Percentiles rank a stretch among this genome's conserved stretches.
These are phyloP conservation scores for Ambrosia trifida DNA, from an alignment of 129 eudicot species.

Conservation along the genomic window DNA sequence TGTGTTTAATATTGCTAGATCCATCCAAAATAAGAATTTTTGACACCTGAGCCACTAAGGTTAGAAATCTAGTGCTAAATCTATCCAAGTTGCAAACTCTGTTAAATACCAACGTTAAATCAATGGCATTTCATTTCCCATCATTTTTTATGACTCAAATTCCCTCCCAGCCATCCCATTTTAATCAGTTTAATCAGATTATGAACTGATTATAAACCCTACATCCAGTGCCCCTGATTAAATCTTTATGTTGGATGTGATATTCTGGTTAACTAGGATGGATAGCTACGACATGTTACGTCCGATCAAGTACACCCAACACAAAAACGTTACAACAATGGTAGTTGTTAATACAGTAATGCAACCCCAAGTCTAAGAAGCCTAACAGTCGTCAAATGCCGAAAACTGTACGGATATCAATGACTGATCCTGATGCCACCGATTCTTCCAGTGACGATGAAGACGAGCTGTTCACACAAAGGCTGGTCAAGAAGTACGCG, in stretches of 20 bases:
- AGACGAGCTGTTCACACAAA: conserved; percentile 54
- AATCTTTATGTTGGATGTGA: conserved; percentile 18
- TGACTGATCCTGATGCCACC: conserved; percentile 86
- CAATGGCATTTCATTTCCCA: no score
- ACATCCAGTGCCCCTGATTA: no score
- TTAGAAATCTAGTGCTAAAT: no score
- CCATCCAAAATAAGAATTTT: no score
- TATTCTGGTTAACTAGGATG: conserved; percentile 31
- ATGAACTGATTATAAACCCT: no score
- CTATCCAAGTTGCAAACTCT: no score
- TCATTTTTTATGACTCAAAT: no score
- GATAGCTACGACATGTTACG: conserved; percentile 50
- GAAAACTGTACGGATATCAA: conserved; percentile 54
- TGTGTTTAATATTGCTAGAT: no score
- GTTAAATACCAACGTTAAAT: no score
- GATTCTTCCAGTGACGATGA: conserved; percentile 96
- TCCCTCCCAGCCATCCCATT: no score
- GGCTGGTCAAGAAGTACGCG: conserved; percentile 57
- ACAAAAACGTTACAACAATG: conserved; percentile 49
- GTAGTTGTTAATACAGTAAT: conserved; percentile 26
- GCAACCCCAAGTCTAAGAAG: conserved; percentile 14
- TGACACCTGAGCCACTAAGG: no score
- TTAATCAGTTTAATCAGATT: no score
- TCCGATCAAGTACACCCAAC: conserved; percentile 76
- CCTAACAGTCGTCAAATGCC: conserved; percentile 19